phyloP scores from a whole-genome alignment of 192 early-diverging fungal species.

The Linnemannia elongata region DNA sequence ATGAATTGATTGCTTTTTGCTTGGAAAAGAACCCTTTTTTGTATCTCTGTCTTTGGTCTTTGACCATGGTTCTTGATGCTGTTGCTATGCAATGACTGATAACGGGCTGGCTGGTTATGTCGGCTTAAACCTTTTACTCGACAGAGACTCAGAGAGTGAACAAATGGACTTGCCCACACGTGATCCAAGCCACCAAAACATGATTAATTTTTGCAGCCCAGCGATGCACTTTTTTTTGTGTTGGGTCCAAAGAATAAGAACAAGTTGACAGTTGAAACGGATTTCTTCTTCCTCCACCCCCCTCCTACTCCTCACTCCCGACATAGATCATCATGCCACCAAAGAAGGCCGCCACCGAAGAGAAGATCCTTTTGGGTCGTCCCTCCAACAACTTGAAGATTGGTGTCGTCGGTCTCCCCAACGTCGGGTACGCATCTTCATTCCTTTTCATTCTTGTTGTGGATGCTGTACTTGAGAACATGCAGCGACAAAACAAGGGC shows the following conservation, averaged over 20 bases:
- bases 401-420: slow-evolving; percentile 98
- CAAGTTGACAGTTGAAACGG: background rate
- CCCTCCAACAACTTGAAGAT: slow-evolving; percentile 92
- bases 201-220: background rate
- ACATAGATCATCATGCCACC: slow-evolving; percentile 74
- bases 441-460: background rate
- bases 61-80: background rate
- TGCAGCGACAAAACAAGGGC: too few species aligned
- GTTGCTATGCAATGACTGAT: too few species aligned
- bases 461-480: background rate
- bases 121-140: too few species aligned
- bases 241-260: background rate
- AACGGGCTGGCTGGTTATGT: too few species aligned
- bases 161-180: background rate
- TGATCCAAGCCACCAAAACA: slow-evolving; percentile 22
- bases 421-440: slow-evolving; percentile 77
- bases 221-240: too few species aligned
- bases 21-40: slow-evolving; percentile 15
- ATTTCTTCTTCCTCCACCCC: slow-evolving; percentile 1
- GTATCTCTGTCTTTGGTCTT: background rate
- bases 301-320: slow-evolving; percentile 17
- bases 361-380: slow-evolving; percentile 83
- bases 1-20: slow-evolving; percentile 37
- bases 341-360: slow-evolving; percentile 83
- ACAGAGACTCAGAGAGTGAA: too few species aligned